phyloP scores from a whole-genome alignment of 352 stramenopile species.

The Albugo laibachii region DNA sequence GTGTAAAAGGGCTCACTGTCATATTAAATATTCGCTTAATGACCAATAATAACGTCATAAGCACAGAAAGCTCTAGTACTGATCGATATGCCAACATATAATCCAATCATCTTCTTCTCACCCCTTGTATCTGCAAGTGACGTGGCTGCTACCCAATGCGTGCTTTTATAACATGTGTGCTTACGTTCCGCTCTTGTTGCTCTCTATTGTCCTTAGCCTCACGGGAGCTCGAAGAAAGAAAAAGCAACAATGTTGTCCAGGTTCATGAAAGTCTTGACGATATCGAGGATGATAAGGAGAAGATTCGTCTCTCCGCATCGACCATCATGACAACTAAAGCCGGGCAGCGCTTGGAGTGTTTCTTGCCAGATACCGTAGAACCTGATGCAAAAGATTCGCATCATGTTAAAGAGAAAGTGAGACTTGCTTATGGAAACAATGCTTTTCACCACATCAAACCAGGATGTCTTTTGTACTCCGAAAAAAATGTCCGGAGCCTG shows the following conservation, averaged over 20 bases:
- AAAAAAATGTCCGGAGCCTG: slow-evolving; percentile 23
- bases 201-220: too few species aligned
- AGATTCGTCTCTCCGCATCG: slow-evolving; percentile 10
- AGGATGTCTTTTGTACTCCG: slow-evolving; percentile 41
- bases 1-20: too few species aligned
- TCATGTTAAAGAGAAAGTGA: slow-evolving; percentile 4
- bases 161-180: too few species aligned
- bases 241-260: slow-evolving; percentile 30
- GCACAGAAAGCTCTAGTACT: too few species aligned
- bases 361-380: slow-evolving; percentile 17
- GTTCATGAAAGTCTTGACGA: slow-evolving; percentile 25
- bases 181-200: too few species aligned
- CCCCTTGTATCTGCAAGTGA: too few species aligned
- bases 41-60: too few species aligned
- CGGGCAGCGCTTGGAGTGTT: slow-evolving; percentile 53
- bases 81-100: too few species aligned
- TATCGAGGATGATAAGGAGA: slow-evolving; percentile 10
- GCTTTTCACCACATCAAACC: slow-evolving; percentile 31
- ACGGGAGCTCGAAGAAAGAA: too few species aligned
- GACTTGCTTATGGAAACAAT: slow-evolving; percentile 29
- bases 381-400: neutral
- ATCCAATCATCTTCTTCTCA: too few species aligned
- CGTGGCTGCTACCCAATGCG: too few species aligned
- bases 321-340: slow-evolving; percentile 41
- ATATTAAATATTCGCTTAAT: too few species aligned